Evolutionary conservation across 176 grass and related monocot genomes (phyloP).

Genomic region (Hyparrhenia diplandra): DNA sequence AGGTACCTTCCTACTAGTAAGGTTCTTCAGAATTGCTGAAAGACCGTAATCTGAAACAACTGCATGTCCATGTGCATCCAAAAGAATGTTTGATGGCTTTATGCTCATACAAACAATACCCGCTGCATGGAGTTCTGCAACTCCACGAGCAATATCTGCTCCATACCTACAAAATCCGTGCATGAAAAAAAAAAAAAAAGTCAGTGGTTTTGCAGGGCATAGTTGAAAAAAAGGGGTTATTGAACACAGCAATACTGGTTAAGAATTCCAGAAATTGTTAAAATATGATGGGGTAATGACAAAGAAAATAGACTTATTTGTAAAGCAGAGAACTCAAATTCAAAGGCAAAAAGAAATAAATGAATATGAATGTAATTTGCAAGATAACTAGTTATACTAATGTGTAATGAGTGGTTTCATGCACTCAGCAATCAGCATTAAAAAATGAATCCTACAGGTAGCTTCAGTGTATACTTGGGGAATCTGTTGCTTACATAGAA

Average conservation of each 20-base stretch:
- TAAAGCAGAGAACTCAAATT: not conserved
- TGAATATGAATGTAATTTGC: not conserved
- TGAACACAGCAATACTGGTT: not conserved
- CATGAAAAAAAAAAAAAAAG: not conserved
- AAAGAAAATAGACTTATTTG: constrained; percentile 1
- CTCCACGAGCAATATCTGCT: constrained; percentile 97
- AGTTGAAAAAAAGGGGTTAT: constrained; percentile 5
- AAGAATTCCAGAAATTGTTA: not conserved
- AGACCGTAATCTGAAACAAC: constrained; percentile 95
- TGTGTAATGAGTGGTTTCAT: not conserved
- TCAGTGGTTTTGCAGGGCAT: not conserved
- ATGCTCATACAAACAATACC: constrained; percentile 99
- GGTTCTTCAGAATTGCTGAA: constrained; percentile 90
- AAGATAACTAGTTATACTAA: constrained; percentile 16
- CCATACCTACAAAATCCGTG: constrained; percentile 67
- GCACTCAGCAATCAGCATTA: constrained; percentile 10
- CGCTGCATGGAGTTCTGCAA: constrained; percentile 88
- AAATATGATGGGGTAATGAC: not conserved
- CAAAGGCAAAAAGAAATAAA: constrained; percentile 29
- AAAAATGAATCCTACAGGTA: not conserved
- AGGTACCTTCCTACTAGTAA: constrained; percentile 52
- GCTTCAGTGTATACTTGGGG: not conserved
- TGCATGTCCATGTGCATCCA: constrained; percentile 64
- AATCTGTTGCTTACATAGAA: not conserved
- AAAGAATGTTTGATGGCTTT: constrained; percentile 97